These are phyloP conservation scores for Gillenia trifoliata DNA, from an alignment of 306 rosid species.

Conservation along the genomic window DNA sequence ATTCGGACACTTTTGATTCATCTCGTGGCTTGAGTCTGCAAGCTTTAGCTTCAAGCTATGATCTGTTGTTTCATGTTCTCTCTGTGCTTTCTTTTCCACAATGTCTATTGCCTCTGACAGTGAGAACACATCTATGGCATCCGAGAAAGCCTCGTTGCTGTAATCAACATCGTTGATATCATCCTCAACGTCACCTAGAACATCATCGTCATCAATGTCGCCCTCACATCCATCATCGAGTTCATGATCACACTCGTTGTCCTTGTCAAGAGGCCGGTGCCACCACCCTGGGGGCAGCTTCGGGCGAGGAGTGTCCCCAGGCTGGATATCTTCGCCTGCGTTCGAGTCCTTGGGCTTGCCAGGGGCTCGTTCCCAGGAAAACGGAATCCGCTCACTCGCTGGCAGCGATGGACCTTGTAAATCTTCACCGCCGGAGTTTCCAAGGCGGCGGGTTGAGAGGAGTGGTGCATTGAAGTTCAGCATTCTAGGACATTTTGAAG, in stretches of 20 bases:
- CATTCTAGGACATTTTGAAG: constrained; percentile 41
- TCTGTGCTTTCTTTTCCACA: constrained; percentile 44
- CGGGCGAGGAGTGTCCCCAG: constrained; percentile 40
- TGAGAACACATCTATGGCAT: constrained; percentile 60
- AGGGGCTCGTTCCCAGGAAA: constrained; percentile 77
- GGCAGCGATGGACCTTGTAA: constrained; percentile 4
- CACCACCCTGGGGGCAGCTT: constrained; percentile 54
- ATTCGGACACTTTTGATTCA: constrained; percentile 40
- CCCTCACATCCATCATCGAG: constrained; percentile 17
- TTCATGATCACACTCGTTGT: neutral
- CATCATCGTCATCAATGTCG: constrained; percentile 15
- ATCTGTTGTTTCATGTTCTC: constrained; percentile 10
- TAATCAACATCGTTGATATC: constrained; percentile 1
- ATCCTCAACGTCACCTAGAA: neutral
- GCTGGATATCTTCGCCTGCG: neutral
- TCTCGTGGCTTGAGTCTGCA: constrained; percentile 33
- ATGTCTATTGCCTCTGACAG: constrained; percentile 84
- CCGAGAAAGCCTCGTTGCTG: constrained; percentile 31
- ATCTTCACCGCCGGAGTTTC: constrained; percentile 5
- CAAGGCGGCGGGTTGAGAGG: constrained; percentile 55
- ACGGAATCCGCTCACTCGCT: constrained; percentile 55
- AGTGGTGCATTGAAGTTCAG: constrained; percentile 68
- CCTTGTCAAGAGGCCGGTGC: constrained; percentile 23
- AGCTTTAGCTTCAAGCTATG: constrained; percentile 40
- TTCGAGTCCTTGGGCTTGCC: constrained; percentile 60